phyloP scores from a whole-genome alignment of 768 basidiomycete genomes.

The Chalciporus chontae region DNA sequence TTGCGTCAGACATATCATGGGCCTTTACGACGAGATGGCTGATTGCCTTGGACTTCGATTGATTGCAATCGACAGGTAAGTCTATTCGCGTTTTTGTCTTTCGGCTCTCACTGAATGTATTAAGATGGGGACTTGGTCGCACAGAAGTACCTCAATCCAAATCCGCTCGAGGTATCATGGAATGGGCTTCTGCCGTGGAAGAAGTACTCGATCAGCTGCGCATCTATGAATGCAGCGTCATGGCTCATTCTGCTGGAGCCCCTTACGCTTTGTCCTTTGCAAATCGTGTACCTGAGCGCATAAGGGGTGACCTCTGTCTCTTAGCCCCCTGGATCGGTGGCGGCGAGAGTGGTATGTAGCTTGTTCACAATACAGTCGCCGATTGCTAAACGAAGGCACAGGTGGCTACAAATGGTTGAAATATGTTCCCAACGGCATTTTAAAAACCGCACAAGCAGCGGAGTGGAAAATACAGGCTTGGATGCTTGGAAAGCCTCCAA shows the following conservation, averaged over 20 bases:
- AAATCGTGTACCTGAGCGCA: conserved; percentile 66
- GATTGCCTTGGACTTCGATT: conserved; percentile 79
- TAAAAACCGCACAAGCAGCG: conserved; percentile 94
- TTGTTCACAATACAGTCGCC: neutral
- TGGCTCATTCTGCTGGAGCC: conserved; percentile 95
- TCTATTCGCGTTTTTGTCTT: conserved; percentile 1
- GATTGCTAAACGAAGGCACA: conserved; percentile 27
- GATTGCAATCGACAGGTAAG: conserved; percentile 90
- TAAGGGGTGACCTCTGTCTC: conserved; percentile 81
- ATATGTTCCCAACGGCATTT: conserved; percentile 88
- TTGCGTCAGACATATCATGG: conserved; percentile 92
- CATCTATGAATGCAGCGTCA: conserved; percentile 77
- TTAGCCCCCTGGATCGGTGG: conserved; percentile 97
- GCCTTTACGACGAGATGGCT: conserved; percentile 95
- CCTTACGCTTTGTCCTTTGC: conserved; percentile 92
- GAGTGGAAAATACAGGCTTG: conserved; percentile 97
- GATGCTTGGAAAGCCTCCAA: conserved; percentile 95
- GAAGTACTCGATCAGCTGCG: conserved; percentile 82
- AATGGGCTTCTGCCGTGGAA: conserved; percentile 89
- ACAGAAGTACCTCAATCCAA: conserved; percentile 66
- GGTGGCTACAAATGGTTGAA: conserved; percentile 95
- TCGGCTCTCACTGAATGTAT: conserved; percentile 8
- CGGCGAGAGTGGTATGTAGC: conserved; percentile 73
- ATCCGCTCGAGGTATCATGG: conserved; percentile 74
- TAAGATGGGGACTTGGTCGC: conserved; percentile 88